A percentile compares a stretch with the other conserved stretches of the same genome.
These are phyloP conservation scores for Galerina sulciceps DNA, from an alignment of 768 basidiomycete species.

Conservation along the genomic window DNA sequence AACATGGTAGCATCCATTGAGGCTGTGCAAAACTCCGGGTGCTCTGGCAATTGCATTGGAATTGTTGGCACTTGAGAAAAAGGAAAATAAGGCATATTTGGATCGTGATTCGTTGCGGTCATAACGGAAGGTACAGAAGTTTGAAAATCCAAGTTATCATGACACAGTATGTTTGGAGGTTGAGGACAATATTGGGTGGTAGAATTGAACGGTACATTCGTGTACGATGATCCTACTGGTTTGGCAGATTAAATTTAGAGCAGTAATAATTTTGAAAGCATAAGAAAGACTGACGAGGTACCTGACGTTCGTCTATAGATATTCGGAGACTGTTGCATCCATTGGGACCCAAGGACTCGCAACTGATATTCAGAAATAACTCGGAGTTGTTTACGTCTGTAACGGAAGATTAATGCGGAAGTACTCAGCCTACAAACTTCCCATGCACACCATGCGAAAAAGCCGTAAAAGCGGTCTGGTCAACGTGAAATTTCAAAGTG, in stretches of 20 bases:
- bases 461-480: not conserved
- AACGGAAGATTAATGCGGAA: not conserved
- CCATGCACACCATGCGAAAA: not conserved
- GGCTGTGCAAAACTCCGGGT: too few species aligned
- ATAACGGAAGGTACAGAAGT: too few species aligned
- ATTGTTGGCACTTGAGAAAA: too few species aligned
- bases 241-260: too few species aligned
- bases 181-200: too few species aligned
- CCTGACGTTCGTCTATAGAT: not conserved
- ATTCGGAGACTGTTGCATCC: not conserved
- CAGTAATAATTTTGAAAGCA: not conserved
- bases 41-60: too few species aligned
- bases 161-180: too few species aligned
- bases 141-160: too few species aligned
- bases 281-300: not conserved
- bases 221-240: not conserved
- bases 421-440: not conserved
- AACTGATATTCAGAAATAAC: constrained; percentile 1
- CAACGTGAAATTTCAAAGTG: not conserved
- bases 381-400: not conserved
- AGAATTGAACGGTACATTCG: not conserved
- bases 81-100: too few species aligned
- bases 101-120: too few species aligned
- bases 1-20: too few species aligned
- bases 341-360: not conserved